Base-by-base conservation (phyloP, 805 yeast genomes). In the Metschnikowia santaceciliae region DNA sequence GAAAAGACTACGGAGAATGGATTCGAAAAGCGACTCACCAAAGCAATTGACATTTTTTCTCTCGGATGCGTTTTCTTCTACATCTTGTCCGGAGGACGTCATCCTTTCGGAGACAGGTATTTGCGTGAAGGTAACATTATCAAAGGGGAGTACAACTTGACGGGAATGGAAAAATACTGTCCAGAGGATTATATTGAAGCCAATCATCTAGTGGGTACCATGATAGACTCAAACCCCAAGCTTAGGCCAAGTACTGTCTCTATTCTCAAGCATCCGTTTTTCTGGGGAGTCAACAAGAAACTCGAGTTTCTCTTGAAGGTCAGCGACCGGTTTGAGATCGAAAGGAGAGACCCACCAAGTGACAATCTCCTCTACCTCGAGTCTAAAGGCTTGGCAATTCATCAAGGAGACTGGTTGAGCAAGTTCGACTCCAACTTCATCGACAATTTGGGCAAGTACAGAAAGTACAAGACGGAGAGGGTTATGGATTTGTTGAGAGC, bases 41-140 rank as follows among this genome's bases (percentile, higher is more conserved):
- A 91, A 56, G 90, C 96, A 0, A 88, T 94, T 49, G 99, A 94
- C 67, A 87, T 94, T 3, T 94, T 94, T 63, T 88, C 97, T 0
- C 72, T 92, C 54, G 99, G 99, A 0, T 94, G 99, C 69, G 91
- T 94, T 0, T 94, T 89, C 62, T 92, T 80, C 64, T 94, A 90
- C 62, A 86, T 91, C 37, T 69, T 94, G 35, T 78, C 96, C 0
- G 81, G 80, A 14, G 98, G 99, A 0, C 64, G 68, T 7, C 99
- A 94, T 73, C 99, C 99, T 4, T 94, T 88, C 72, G 99, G 99
- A n/a, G 94, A 88, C 61, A 74, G 89, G 43, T 90, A 89, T 61
- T 65, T 85, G 60, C 77, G 99, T 49, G 98, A 94, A 61, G 94
- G 88, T 11, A 91, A 94, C 61, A 90, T 94, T 15, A 81, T 90